Conservation (phyloP, 768 basidiomycete genomes). For the Chlorophyllum brunneum region DNA sequence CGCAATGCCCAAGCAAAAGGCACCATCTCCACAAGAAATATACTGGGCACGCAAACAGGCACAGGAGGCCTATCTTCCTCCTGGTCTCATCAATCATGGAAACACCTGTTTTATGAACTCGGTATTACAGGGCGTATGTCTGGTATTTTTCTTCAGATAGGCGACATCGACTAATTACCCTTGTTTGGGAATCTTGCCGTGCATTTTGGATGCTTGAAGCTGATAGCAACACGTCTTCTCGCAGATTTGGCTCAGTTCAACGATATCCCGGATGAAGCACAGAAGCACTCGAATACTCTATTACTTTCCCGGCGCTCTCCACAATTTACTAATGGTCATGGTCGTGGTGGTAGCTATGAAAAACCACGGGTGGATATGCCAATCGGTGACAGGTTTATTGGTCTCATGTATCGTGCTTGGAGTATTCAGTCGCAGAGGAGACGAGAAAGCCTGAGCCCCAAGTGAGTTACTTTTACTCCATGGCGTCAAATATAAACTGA, state of each 20-base stretch:
- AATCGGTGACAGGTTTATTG: conserved; percentile 65
- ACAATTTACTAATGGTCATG: conserved; percentile 64
- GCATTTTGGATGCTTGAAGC: conserved; percentile 29
- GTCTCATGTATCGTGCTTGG: conserved; percentile 62
- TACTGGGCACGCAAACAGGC: conserved; percentile 53
- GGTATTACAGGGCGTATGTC: conserved; percentile 80
- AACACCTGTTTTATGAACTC: conserved; percentile 98
- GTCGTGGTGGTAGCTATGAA: conserved; percentile 47
- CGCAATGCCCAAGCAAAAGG: conserved; percentile 51
- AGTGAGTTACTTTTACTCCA: conserved; percentile 38
- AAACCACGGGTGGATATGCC: conserved; percentile 60
- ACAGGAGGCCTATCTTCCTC: conserved; percentile 69
- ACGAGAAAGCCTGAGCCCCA: conserved; percentile 59
- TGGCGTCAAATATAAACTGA: conserved; percentile 1
- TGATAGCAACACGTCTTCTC: conserved; percentile 64
- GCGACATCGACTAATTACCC: neutral
- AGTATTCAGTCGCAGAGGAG: conserved; percentile 47
- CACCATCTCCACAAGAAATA: conserved; percentile 58
- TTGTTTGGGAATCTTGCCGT: conserved; percentile 2
- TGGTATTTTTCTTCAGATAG: conserved; percentile 6
- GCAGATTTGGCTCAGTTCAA: conserved; percentile 54
- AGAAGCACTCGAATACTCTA: conserved; percentile 34
- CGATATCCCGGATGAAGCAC: conserved; percentile 39
- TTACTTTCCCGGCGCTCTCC: conserved; percentile 55
- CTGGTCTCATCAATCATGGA: conserved; percentile 75